Percentiles rank a stretch among this genome's conserved stretches.
Conservation (phyloP, 768 basidiomycete genomes). For the Collybiopsis confluens region DNA sequence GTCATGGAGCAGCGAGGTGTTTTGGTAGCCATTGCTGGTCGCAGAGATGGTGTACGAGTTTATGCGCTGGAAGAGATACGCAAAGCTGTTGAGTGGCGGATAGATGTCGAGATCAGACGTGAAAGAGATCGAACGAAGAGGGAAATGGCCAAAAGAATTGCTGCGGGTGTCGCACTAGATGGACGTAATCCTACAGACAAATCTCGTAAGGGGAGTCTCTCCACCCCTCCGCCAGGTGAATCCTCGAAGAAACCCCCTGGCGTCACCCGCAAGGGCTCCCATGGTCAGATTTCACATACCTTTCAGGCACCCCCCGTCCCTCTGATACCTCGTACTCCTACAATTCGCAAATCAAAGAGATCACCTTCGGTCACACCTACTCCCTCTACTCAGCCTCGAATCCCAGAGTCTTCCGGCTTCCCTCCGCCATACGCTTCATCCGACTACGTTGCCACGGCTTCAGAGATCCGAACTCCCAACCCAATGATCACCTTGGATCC, state of each 20-base stretch:
- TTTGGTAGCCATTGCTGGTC: slow-evolving; percentile 84
- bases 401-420: slow-evolving; percentile 40
- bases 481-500: slow-evolving; percentile 36
- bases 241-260: slow-evolving; percentile 19
- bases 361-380: slow-evolving; percentile 24
- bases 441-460: slow-evolving; percentile 25
- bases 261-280: slow-evolving; percentile 38
- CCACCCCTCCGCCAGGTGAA: slow-evolving; percentile 42
- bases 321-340: slow-evolving; percentile 41
- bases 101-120: slow-evolving; percentile 72
- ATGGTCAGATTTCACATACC: slow-evolving; percentile 20
- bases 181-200: slow-evolving; percentile 43
- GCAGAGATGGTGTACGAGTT: slow-evolving; percentile 82
- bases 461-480: slow-evolving; percentile 31
- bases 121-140: slow-evolving; percentile 70
- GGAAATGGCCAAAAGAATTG: slow-evolving; percentile 58
- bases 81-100: slow-evolving; percentile 83
- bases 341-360: slow-evolving; percentile 29
- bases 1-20: slow-evolving; percentile 92
- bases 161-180: slow-evolving; percentile 26
- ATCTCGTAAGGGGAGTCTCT: slow-evolving; percentile 42
- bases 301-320: slow-evolving; percentile 23
- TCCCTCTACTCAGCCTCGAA: slow-evolving; percentile 10
- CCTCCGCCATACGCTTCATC: slow-evolving; percentile 62
- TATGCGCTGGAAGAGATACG: slow-evolving; percentile 86